Conservation (phyloP, 2,329 filamentous ascomycete genomes). For the Mycosphaerella sp. region DNA sequence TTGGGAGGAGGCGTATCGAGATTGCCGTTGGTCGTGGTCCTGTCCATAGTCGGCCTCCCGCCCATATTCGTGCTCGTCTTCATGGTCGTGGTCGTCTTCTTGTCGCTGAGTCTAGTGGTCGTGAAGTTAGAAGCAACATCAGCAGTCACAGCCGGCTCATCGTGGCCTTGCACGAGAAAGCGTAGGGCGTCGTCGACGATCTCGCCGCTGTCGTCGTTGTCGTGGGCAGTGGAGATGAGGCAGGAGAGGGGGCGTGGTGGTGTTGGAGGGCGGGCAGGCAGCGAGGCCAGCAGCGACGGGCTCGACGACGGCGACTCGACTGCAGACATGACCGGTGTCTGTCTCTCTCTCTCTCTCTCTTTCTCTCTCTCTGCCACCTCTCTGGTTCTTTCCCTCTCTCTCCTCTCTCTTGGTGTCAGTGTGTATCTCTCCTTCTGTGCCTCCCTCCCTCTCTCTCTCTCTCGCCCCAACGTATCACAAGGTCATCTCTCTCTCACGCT, state of each 20-base stretch:
- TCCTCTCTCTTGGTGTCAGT: too few species aligned
- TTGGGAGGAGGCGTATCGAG: constrained; percentile 18
- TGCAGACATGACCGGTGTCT: constrained; percentile 13
- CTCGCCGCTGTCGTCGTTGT: neutral
- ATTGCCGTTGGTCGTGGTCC: neutral
- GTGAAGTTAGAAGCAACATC: neutral
- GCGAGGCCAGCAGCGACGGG: constrained; percentile 38
- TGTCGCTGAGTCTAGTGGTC: neutral
- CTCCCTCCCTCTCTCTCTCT: too few species aligned
- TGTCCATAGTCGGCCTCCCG: neutral
- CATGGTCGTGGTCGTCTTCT: neutral
- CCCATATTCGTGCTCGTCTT: neutral
- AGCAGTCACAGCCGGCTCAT: constrained; percentile 14
- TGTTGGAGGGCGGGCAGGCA: constrained; percentile 51
- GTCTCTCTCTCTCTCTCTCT: neutral
- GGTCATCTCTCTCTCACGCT: too few species aligned
- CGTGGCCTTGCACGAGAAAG: constrained; percentile 38
- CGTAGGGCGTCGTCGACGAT: constrained; percentile 30
- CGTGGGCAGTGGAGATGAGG: neutral
- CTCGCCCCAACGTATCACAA: too few species aligned
- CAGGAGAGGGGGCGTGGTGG: constrained; percentile 41
- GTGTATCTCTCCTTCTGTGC: too few species aligned
- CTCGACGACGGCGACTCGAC: constrained; percentile 14
- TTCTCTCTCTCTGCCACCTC: neutral
- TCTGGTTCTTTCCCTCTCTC: too few species aligned